A percentile compares a stretch with the other conserved stretches of the same genome.
phyloP scores from a whole-genome alignment of 441 rosid species.

The Metrosideros polymorpha region DNA sequence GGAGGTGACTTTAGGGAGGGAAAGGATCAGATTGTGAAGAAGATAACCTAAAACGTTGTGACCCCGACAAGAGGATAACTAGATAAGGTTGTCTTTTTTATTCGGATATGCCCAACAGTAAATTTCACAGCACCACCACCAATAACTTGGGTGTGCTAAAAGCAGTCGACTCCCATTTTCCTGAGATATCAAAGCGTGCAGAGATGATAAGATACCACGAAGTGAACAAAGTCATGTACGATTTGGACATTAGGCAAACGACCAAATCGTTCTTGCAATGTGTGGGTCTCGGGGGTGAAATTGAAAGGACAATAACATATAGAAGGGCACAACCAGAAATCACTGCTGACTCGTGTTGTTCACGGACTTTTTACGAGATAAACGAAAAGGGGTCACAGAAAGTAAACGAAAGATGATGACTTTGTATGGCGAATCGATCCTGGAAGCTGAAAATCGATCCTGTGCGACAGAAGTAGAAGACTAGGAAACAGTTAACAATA shows the following conservation, averaged over 20 bases:
- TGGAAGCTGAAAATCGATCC: neutral
- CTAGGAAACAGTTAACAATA: neutral
- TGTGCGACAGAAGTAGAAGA: neutral
- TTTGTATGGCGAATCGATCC: neutral
- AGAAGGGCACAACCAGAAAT: neutral
- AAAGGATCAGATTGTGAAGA: neutral
- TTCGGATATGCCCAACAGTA: neutral
- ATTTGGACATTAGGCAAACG: neutral
- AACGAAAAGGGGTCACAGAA: neutral
- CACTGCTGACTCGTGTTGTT: neutral
- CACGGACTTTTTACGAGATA: neutral
- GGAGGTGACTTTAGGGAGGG: neutral
- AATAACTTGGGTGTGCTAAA: neutral
- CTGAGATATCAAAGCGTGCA: neutral
- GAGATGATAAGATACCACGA: neutral
- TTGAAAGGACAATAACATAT: neutral
- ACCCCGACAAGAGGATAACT: slow-evolving; percentile 15
- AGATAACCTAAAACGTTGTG: neutral
- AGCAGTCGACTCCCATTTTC: neutral
- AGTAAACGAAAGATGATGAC: neutral
- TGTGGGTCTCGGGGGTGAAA: neutral
- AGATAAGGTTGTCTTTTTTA: slow-evolving; percentile 30
- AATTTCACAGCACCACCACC: neutral
- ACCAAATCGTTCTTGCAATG: neutral
- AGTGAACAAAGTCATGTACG: neutral